Evolutionary conservation across 768 basidiomycete genomes (phyloP), one percentile per base, ranked within the genome.

Genomic region (Glaciozyma martinii): DNA sequence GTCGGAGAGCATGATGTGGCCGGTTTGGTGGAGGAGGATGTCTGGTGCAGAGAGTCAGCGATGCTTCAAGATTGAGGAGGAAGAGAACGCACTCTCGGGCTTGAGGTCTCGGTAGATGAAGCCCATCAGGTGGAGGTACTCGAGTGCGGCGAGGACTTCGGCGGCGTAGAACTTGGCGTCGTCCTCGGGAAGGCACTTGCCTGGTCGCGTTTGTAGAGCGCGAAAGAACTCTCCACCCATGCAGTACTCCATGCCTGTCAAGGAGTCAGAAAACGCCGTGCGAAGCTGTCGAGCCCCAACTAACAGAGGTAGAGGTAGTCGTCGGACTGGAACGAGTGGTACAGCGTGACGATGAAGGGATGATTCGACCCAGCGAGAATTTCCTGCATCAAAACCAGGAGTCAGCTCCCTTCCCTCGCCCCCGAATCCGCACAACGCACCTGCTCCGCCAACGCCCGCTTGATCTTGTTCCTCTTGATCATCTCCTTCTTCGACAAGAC

Each of bases 171-270:
- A 98, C 62, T 91, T 84, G 25, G 93, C 87, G 33, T 88, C 91
- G 62, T 98, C 93, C 79, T 99, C 95, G 60, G 89, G 80, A 32
- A 99, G 82, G 78, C 95, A 97, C 75, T 92, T 98, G n/a, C 89
- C 90, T 9, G 94, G 95, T 66, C 91, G 83, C 55, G 88, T 89
- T 77, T 99, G 95, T 67, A 99, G 80, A 13, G 94, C 93, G 43
- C 95, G 87, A 82, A 99, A 99, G 80, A 99, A 99, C 75, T 99
- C 95, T 63, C 95, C 95, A 43, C 95, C 90, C 84, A 95, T 93
- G 79, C 95, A 99, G 78, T 97, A 98, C 78, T 97, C 90, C 90
- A 91, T 92, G 60, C 68, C 68, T 70, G 60, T 29, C 15, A 12
- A 12, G 16, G 5, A 1, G 25, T 16, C 40, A 32, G 43, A 55